phyloP scores from a whole-genome alignment of 352 stramenopile species.

The Phytopythium kandeliae region DNA sequence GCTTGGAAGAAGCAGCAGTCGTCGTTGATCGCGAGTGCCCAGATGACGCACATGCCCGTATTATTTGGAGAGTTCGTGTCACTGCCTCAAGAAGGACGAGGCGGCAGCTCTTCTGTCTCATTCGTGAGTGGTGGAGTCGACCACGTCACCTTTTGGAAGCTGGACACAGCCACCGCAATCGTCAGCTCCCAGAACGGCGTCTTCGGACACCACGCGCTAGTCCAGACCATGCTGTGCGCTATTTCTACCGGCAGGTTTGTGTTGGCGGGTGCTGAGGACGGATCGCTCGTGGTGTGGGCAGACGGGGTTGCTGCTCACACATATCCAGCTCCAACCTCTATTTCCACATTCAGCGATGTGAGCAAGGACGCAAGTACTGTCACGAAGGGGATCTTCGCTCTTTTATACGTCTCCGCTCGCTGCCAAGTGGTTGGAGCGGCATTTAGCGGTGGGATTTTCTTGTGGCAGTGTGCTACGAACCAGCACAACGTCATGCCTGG shows the following conservation, averaged over 20 bases:
- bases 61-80: conserved; percentile 48
- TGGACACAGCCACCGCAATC: conserved; percentile 42
- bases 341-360: not conserved
- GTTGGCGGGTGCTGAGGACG: conserved; percentile 45
- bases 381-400: conserved; percentile 21
- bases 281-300: conserved; percentile 50
- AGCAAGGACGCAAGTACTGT: not conserved
- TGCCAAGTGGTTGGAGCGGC: conserved; percentile 39
- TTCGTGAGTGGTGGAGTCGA: conserved; percentile 71
- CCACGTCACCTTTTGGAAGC: conserved; percentile 60
- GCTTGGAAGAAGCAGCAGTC: conserved; percentile 28
- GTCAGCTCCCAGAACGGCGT: conserved; percentile 47
- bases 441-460: conserved; percentile 21
- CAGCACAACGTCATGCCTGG: conserved; percentile 12
- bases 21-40: conserved; percentile 18
- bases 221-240: conserved; percentile 42
- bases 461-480: conserved; percentile 23
- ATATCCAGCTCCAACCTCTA: conserved; percentile 6
- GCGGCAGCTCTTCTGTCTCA: conserved; percentile 4
- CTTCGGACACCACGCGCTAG: conserved; percentile 55
- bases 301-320: conserved; percentile 45
- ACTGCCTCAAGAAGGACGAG: conserved; percentile 1
- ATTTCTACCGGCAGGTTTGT: conserved; percentile 37
- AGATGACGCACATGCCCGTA: conserved; percentile 52
- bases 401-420: conserved; percentile 26